A percentile compares a stretch with the other conserved stretches of the same genome.
Evolutionary conservation across 768 basidiomycete genomes (phyloP).

Genomic region (Boletus tomentosulus): DNA sequence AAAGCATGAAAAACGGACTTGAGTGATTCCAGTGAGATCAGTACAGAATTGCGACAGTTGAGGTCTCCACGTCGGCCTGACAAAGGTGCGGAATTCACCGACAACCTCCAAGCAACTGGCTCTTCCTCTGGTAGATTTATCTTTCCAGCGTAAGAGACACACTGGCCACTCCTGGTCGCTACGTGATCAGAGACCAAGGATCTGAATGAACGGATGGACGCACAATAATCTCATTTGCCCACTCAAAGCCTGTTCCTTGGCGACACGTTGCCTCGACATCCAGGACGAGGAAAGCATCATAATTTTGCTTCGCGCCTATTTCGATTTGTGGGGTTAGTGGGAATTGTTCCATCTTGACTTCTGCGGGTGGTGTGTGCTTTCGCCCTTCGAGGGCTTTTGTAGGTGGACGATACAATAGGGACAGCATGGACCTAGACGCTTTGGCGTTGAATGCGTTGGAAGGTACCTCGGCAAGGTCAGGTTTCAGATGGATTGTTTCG

Average conservation of each 20-base stretch:
- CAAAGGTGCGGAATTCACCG: conserved; percentile 85
- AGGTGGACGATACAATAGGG: conserved; percentile 11
- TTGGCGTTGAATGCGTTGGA: background rate
- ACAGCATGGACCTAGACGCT: conserved; percentile 12
- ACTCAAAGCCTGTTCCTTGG: conserved; percentile 62
- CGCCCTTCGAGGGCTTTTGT: conserved; percentile 5
- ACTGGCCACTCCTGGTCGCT: conserved; percentile 78
- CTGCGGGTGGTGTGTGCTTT: background rate
- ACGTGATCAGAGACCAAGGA: conserved; percentile 5
- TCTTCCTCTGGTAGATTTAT: conserved; percentile 46
- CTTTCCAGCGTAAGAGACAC: conserved; percentile 79
- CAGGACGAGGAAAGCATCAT: conserved; percentile 79
- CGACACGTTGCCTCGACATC: conserved; percentile 88
- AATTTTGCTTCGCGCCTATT: conserved; percentile 41
- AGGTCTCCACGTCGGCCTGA: conserved; percentile 84
- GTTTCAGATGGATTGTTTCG: background rate
- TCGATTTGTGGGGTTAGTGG: conserved; percentile 8
- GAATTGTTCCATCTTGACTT: background rate
- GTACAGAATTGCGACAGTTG: conserved; percentile 80
- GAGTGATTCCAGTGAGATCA: conserved; percentile 84
- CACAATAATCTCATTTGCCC: conserved; percentile 96
- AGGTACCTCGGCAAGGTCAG: background rate
- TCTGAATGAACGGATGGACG: conserved; percentile 26
- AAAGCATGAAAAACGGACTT: conserved; percentile 52
- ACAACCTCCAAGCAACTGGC: conserved; percentile 62